A percentile compares a stretch with the other conserved stretches of the same genome.
These are phyloP conservation scores for Umbelopsis ramanniana DNA, from an alignment of 192 early-diverging fungal species.

Conservation along the genomic window DNA sequence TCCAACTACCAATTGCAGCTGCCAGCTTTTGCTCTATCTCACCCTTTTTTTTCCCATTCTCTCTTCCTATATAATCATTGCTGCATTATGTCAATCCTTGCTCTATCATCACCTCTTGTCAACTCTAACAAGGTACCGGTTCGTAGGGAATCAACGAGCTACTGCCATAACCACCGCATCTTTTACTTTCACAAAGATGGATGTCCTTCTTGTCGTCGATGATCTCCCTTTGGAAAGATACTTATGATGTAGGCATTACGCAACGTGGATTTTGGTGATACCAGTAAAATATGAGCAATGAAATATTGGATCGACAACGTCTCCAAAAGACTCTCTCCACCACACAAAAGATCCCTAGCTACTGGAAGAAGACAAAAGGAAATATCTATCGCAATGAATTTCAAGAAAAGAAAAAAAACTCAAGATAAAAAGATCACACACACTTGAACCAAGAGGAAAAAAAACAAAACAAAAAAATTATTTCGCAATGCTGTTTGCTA, in stretches of 20 bases:
- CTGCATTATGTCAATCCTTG: background rate
- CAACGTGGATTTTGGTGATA: background rate
- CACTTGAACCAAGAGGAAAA: too few relatives aligned
- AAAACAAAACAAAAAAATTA: too few relatives aligned
- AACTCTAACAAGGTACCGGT: constrained; percentile 13
- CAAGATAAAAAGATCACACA: too few relatives aligned
- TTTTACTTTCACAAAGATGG: constrained; percentile 17
- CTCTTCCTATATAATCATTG: background rate
- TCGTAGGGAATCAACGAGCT: constrained; percentile 18
- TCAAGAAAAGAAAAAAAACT: too few relatives aligned
- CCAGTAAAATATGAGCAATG: too few relatives aligned
- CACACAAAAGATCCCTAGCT: too few relatives aligned
- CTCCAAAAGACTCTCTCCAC: background rate
- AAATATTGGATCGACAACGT: background rate
- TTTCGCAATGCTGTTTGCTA: too few relatives aligned
- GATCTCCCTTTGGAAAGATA: background rate
- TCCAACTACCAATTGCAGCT: too few relatives aligned
- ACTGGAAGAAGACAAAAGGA: too few relatives aligned
- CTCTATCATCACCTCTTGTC: background rate
- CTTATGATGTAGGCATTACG: background rate
- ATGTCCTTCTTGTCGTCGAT: constrained; percentile 19
- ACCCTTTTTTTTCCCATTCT: background rate
- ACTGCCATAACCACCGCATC: constrained; percentile 14
- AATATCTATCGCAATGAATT: too few relatives aligned
- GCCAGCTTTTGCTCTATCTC: background rate